phyloP scores from a whole-genome alignment of 352 stramenopile genomes.

The Aphanomyces astaci region DNA sequence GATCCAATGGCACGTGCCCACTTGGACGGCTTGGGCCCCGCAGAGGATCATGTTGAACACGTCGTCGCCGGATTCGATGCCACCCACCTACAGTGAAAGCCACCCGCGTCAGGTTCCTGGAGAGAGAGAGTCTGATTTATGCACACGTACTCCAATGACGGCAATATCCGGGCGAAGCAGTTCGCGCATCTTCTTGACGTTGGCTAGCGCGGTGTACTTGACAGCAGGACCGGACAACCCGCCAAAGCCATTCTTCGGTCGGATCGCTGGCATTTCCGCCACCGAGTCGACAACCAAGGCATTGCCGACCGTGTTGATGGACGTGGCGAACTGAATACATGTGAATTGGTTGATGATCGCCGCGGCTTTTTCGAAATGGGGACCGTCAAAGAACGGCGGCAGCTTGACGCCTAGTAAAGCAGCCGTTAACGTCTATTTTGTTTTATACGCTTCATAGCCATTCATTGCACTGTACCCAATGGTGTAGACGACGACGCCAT shows the following conservation, averaged over 20 bases:
- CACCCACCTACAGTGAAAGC: slow-evolving; percentile 37
- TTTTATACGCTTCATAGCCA: slow-evolving; percentile 22
- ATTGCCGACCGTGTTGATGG: slow-evolving; percentile 75
- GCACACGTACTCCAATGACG: slow-evolving; percentile 41
- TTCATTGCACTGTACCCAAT: background rate
- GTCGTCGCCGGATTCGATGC: slow-evolving; percentile 43
- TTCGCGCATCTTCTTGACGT: slow-evolving; percentile 54
- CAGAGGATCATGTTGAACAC: slow-evolving; percentile 61
- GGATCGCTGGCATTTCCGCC: slow-evolving; percentile 40
- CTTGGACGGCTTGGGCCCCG: slow-evolving; percentile 55
- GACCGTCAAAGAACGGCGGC: slow-evolving; percentile 63
- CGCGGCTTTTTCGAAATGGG: slow-evolving; percentile 49
- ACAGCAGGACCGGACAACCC: slow-evolving; percentile 51
- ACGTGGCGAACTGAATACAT: slow-evolving; percentile 43
- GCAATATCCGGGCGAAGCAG: slow-evolving; percentile 44
- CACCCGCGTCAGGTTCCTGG: background rate
- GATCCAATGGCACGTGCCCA: slow-evolving; percentile 69
- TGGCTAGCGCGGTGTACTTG: slow-evolving; percentile 65
- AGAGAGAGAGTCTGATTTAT: background rate
- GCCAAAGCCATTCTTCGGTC: slow-evolving; percentile 48
- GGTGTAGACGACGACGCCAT: background rate
- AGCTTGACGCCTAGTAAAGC: slow-evolving; percentile 51
- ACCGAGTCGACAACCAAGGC: slow-evolving; percentile 39
- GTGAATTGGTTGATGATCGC: slow-evolving; percentile 51
- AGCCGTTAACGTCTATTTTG: slow-evolving; percentile 12